These are phyloP conservation scores for Crithidia mellificae DNA, from an alignment of 208 protist species.

Conservation along the genomic window DNA sequence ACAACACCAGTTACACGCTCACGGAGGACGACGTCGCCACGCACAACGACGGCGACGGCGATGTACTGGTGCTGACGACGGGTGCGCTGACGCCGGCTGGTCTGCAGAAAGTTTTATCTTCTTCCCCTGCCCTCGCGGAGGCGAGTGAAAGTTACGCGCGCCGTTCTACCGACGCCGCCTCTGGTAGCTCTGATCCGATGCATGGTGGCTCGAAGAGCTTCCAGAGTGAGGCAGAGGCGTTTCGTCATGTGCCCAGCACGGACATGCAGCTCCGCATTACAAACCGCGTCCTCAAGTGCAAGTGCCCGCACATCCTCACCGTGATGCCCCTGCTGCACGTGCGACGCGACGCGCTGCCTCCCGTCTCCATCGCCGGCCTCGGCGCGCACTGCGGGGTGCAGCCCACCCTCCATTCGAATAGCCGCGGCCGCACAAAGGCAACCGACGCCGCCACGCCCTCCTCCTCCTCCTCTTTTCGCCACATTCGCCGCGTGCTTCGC, in stretches of 20 bases:
- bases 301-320: constrained; percentile 86
- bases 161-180: neutral
- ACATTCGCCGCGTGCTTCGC: constrained; percentile 18
- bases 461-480: neutral
- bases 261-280: constrained; percentile 83
- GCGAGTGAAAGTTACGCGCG: neutral
- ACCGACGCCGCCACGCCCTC: neutral
- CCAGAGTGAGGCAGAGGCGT: too few relatives aligned
- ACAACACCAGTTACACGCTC: constrained; percentile 37
- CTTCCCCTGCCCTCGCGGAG: constrained; percentile 11
- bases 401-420: neutral
- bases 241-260: neutral
- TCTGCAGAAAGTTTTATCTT: constrained; percentile 25
- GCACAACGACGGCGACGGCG: constrained; percentile 75
- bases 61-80: constrained; percentile 82
- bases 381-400: constrained; percentile 69
- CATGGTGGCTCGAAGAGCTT: too few relatives aligned
- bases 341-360: constrained; percentile 54
- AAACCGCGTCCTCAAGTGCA: constrained; percentile 84
- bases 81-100: constrained; percentile 40
- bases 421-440: neutral
- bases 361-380: constrained; percentile 57
- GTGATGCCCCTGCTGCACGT: constrained; percentile 79
- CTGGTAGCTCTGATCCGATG: too few relatives aligned
- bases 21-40: constrained; percentile 42